A percentile compares a stretch with the other conserved stretches of the same genome.
These are phyloP conservation scores for Gentiana straminea DNA, from an alignment of 257 asterid genomes.

Conservation along the genomic window DNA sequence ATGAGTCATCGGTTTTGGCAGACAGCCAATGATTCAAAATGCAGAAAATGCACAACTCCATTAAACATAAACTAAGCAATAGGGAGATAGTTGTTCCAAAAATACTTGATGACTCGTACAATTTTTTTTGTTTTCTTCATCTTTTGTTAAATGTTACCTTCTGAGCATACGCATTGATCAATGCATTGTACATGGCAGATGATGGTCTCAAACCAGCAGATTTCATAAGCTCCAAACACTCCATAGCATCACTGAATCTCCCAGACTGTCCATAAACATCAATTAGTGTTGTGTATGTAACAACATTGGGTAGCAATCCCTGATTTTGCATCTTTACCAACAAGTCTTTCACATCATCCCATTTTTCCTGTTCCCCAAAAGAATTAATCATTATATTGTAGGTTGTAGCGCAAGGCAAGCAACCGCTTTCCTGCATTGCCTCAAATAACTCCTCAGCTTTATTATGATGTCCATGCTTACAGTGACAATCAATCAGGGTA, in stretches of 20 bases:
- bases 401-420: conserved; percentile 71
- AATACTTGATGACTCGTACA: too few relatives aligned
- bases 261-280: conserved; percentile 87
- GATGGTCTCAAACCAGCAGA: conserved; percentile 84
- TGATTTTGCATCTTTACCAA: conserved; percentile 64
- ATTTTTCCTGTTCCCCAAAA: conserved; percentile 69
- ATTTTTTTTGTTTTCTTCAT: too few relatives aligned
- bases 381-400: conserved; percentile 87
- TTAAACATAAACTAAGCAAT: too few relatives aligned
- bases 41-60: too few relatives aligned
- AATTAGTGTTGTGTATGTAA: conserved; percentile 87
- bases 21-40: too few relatives aligned
- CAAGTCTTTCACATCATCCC: conserved; percentile 73
- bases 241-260: conserved; percentile 75
- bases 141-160: conserved; percentile 38
- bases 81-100: too few relatives aligned
- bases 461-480: conserved; percentile 60
- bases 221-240: conserved; percentile 91
- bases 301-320: conserved; percentile 75
- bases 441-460: conserved; percentile 59
- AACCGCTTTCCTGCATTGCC: conserved; percentile 62
- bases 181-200: conserved; percentile 85
- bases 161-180: conserved; percentile 94
- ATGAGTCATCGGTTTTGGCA: too few relatives aligned
- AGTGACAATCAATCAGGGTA: conserved; percentile 82